A percentile compares a stretch with the other conserved stretches of the same genome.
Evolutionary conservation across 192 early-diverging fungal genomes (phyloP).

Genomic region (Allomyces macrogynus): DNA sequence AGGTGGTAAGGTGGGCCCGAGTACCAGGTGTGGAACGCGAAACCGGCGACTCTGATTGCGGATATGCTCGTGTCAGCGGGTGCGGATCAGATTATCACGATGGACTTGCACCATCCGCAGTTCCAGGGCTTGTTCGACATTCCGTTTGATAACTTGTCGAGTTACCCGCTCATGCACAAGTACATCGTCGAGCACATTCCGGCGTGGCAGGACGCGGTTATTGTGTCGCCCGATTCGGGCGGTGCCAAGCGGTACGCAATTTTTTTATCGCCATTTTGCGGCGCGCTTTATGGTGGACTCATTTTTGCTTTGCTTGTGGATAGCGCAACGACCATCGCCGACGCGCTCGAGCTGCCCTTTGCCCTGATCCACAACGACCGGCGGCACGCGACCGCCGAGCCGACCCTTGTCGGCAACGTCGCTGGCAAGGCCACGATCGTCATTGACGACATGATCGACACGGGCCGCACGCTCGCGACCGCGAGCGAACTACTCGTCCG

Average conservation of each 20-base stretch:
- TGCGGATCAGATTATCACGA: slow-evolving; percentile 85
- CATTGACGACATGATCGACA: slow-evolving; percentile 93
- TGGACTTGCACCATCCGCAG: slow-evolving; percentile 94
- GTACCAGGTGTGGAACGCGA: neutral
- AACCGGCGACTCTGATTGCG: slow-evolving; percentile 37
- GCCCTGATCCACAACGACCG: slow-evolving; percentile 94
- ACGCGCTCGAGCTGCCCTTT: slow-evolving; percentile 82
- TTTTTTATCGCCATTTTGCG: neutral
- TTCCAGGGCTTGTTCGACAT: slow-evolving; percentile 93
- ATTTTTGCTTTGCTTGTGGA: neutral
- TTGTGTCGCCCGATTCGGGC: slow-evolving; percentile 94
- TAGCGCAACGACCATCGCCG: slow-evolving; percentile 66
- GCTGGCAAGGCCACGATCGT: slow-evolving; percentile 61
- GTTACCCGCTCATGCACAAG: slow-evolving; percentile 65
- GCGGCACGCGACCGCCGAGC: slow-evolving; percentile 7
- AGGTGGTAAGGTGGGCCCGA: neutral
- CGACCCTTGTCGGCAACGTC: slow-evolving; percentile 84
- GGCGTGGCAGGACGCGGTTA: slow-evolving; percentile 60
- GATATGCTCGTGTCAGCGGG: slow-evolving; percentile 71
- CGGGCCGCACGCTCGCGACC: slow-evolving; percentile 64
- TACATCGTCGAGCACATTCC: slow-evolving; percentile 77
- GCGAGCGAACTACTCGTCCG: slow-evolving; percentile 70
- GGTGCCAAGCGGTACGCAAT: slow-evolving; percentile 84
- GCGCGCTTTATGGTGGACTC: no score
- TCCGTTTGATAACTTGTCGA: slow-evolving; percentile 77